phyloP scores from a whole-genome alignment of 2,329 filamentous ascomycete genomes.

The Lithohypha guttulata region DNA sequence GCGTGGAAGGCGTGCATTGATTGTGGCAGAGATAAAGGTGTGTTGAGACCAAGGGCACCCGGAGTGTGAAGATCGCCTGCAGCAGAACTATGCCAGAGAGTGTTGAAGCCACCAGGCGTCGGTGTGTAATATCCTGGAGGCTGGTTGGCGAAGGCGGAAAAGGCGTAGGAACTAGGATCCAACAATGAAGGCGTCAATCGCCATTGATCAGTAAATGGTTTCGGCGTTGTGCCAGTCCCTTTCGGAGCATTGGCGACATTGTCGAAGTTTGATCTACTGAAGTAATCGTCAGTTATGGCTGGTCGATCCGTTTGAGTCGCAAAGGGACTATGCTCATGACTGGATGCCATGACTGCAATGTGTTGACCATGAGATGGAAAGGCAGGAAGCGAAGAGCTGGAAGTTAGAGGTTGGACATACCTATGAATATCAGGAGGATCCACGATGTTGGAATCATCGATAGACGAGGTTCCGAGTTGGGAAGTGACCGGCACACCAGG shows the following conservation, averaged over 20 bases:
- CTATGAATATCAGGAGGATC: conserved; percentile 17
- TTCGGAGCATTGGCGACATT: conserved; percentile 44
- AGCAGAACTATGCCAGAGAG: conserved; percentile 63
- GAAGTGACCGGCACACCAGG: conserved; percentile 32
- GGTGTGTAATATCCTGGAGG: conserved; percentile 78
- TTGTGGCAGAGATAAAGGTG: conserved; percentile 69
- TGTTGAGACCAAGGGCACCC: conserved; percentile 57
- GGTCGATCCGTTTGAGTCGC: conserved; percentile 1
- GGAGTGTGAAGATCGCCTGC: conserved; percentile 83
- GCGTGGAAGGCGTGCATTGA: conserved; percentile 53
- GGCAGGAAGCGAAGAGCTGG: conserved; percentile 5
- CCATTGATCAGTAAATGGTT: conserved; percentile 70
- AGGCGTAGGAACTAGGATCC: conserved; percentile 74
- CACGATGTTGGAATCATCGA: conserved; percentile 22
- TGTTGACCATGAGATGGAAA: conserved; percentile 6
- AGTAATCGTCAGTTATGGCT: conserved; percentile 15
- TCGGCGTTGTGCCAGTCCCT: conserved; percentile 73
- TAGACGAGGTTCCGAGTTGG: conserved; percentile 22
- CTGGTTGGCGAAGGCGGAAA: conserved; percentile 68
- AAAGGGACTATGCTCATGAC: conserved; percentile 10
- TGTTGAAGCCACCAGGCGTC: conserved; percentile 69
- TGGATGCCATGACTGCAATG: conserved; percentile 13
- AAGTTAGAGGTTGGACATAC: conserved; percentile 16
- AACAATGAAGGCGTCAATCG: conserved; percentile 80
- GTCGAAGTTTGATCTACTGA: conserved; percentile 31